A percentile compares a stretch with the other conserved stretches of the same genome.
Conservation (phyloP, 129 eudicot genomes). For the Flaveria sonorensis region DNA sequence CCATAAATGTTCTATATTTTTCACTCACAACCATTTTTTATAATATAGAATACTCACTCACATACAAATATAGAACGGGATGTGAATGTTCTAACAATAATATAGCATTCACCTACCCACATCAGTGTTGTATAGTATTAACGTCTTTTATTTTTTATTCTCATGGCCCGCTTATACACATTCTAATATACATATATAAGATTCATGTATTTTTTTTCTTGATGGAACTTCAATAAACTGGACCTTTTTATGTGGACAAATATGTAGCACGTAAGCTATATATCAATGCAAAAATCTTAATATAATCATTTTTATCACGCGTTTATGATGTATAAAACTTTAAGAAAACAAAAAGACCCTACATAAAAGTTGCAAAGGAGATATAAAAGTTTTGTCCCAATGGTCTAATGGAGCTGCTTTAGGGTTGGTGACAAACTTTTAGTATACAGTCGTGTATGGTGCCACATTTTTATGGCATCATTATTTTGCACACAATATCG, state of each 20-base stretch:
- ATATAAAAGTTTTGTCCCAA: conserved; percentile 29
- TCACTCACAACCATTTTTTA: too few relatives aligned
- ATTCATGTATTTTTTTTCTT: background rate
- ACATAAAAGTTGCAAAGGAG: conserved; percentile 18
- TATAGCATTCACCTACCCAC: too few relatives aligned
- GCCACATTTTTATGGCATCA: conserved; percentile 19
- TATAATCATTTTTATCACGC: background rate
- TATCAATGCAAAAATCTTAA: background rate
- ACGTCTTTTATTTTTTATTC: background rate
- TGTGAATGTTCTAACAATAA: too few relatives aligned
- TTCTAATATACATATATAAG: background rate
- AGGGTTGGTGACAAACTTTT: conserved; percentile 29
- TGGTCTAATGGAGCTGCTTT: conserved; percentile 33
- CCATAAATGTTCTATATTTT: too few relatives aligned
- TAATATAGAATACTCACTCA: too few relatives aligned
- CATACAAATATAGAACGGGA: too few relatives aligned
- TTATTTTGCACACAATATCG: conserved; percentile 25
- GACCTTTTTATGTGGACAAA: background rate
- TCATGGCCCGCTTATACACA: background rate
- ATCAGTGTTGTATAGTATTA: too few relatives aligned
- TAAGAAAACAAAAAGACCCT: conserved; percentile 28
- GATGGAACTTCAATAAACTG: background rate
- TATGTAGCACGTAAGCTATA: conserved; percentile 1
- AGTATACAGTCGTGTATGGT: conserved; percentile 16
- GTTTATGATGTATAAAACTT: background rate